Percentiles rank a stretch among this genome's conserved stretches.
Conservation (phyloP, 306 rosid genomes). For the Castanea mollissima region DNA sequence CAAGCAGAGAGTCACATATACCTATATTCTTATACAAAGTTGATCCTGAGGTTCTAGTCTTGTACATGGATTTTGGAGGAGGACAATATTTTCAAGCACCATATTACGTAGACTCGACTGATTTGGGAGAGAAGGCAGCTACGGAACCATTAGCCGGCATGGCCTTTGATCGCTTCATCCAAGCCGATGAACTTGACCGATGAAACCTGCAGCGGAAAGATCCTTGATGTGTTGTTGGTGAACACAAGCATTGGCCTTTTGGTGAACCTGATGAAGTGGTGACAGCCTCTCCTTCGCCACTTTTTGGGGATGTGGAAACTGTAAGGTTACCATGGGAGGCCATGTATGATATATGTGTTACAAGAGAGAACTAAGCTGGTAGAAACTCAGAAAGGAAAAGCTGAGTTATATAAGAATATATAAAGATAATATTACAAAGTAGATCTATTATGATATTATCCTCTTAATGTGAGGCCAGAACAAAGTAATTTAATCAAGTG, state of each 20-base stretch:
- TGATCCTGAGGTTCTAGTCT: too few species aligned
- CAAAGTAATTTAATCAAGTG: constrained; percentile 19
- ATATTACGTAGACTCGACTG: constrained; percentile 30
- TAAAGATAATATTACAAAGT: too few species aligned
- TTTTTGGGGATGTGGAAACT: constrained; percentile 54
- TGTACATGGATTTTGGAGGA: background rate
- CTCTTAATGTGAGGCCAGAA: constrained; percentile 23
- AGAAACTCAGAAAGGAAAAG: background rate
- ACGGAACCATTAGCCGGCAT: constrained; percentile 37
- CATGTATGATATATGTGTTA: constrained; percentile 24
- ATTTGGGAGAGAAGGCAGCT: constrained; percentile 38
- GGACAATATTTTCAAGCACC: too few species aligned
- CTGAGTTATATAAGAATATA: background rate
- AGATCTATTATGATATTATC: background rate
- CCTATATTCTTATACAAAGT: background rate
- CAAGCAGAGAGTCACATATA: background rate
- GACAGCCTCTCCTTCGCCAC: constrained; percentile 31
- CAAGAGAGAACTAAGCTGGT: background rate
- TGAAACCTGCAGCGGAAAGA: constrained; percentile 91
- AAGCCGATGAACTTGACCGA: constrained; percentile 36
- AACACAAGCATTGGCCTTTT: constrained; percentile 76
- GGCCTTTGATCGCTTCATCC: constrained; percentile 68
- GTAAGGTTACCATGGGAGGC: constrained; percentile 44
- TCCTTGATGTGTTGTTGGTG: constrained; percentile 86
- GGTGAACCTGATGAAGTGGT: constrained; percentile 27